These are phyloP conservation scores for Cinnamomum micranthum DNA, from an alignment of 164 flowering plant species.

Conservation along the genomic window DNA sequence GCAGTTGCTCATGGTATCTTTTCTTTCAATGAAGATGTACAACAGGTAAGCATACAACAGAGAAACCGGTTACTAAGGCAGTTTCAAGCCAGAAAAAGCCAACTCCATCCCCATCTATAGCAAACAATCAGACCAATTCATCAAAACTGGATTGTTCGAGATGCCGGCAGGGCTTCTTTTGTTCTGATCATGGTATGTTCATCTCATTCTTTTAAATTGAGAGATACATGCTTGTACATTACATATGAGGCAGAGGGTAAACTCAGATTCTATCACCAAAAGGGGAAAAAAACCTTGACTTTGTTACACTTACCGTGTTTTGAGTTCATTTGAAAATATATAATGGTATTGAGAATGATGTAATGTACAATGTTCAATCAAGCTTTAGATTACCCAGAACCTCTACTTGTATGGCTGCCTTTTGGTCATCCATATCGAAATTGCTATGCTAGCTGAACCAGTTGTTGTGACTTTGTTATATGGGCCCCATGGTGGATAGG, in stretches of 20 bases:
- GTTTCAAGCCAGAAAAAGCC: conserved; percentile 32
- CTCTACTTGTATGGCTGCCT: too few relatives aligned
- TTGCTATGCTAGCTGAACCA: too few relatives aligned
- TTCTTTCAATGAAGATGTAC: conserved; percentile 62
- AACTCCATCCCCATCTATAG: conserved; percentile 26
- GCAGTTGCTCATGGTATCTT: conserved; percentile 17
- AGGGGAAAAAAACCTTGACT: too few relatives aligned
- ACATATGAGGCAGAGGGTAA: neutral
- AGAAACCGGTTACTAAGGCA: conserved; percentile 68
- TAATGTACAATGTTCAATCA: too few relatives aligned
- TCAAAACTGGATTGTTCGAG: conserved; percentile 66
- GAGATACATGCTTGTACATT: neutral
- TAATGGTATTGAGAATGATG: too few relatives aligned
- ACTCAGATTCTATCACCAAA: neutral
- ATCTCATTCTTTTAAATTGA: conserved; percentile 1
- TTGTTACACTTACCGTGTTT: too few relatives aligned
- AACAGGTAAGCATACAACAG: conserved; percentile 90
- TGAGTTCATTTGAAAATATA: too few relatives aligned
- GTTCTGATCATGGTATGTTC: conserved; percentile 87
- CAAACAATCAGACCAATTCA: conserved; percentile 24
- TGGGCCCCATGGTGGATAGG: too few relatives aligned
- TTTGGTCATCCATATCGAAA: too few relatives aligned
- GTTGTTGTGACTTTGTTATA: too few relatives aligned
- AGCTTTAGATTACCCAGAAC: too few relatives aligned
- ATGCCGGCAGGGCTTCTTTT: conserved; percentile 90